Conservation (phyloP, 2,329 filamentous ascomycete genomes). For the Didymella pinodella region DNA sequence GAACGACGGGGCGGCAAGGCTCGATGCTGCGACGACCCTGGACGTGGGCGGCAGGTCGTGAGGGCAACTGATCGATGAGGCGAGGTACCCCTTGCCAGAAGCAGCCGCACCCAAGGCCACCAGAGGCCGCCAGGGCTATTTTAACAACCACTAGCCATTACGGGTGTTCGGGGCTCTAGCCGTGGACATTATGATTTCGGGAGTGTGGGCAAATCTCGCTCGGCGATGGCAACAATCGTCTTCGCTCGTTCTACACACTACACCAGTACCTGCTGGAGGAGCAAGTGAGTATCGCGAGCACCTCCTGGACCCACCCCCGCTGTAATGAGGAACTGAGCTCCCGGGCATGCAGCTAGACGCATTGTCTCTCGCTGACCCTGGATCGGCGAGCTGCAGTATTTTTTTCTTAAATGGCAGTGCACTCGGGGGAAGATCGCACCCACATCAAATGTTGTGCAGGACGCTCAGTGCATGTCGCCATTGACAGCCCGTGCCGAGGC, state of each 20-base stretch:
- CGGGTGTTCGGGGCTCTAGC: constrained; percentile 11
- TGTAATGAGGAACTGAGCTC: constrained; percentile 2
- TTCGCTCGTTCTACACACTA: constrained; percentile 2
- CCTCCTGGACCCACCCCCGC: constrained; percentile 4
- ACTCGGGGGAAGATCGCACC: neutral
- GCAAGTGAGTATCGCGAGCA: neutral
- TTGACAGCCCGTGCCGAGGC: constrained; percentile 6
- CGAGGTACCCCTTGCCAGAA: constrained; percentile 16
- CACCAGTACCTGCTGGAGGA: too few relatives aligned
- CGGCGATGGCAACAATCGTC: constrained; percentile 5
- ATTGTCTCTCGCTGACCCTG: constrained; percentile 10
- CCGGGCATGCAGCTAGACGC: constrained; percentile 8
- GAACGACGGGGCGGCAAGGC: constrained; percentile 19
- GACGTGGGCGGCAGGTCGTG: constrained; percentile 18
- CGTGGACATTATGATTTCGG: constrained; percentile 18
- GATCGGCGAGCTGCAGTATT: constrained; percentile 7
- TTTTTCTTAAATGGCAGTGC: constrained; percentile 1
- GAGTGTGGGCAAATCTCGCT: constrained; percentile 10
- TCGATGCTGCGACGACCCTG: constrained; percentile 14
- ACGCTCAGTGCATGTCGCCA: constrained; percentile 1
- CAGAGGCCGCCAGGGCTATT: constrained; percentile 17
- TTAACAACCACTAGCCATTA: constrained; percentile 15
- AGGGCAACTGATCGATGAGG: constrained; percentile 19
- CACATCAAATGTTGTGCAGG: neutral
- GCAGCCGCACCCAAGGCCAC: constrained; percentile 11